Conservation (phyloP, 257 asterid species). For the Phtheirospermum japonicum region DNA sequence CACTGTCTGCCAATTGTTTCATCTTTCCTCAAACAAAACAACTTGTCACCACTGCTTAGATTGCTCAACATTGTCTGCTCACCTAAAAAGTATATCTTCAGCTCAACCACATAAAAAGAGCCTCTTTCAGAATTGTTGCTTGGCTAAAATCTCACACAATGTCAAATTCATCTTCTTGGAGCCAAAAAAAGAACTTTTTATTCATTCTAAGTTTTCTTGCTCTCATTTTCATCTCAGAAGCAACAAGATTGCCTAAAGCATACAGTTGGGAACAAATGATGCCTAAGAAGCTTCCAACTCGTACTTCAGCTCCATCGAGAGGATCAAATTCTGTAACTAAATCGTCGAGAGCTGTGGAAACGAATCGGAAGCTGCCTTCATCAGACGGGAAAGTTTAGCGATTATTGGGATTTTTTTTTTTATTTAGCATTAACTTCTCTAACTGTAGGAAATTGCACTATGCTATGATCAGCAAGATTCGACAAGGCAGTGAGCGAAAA, state of each 20-base stretch:
- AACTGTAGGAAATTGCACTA: slow-evolving; percentile 18
- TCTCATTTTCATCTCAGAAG: slow-evolving; percentile 56
- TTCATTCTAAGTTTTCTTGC: slow-evolving; percentile 42
- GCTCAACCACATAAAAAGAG: slow-evolving; percentile 28
- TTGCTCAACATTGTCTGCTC: slow-evolving; percentile 56
- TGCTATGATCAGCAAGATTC: slow-evolving; percentile 6
- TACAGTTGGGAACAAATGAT: slow-evolving; percentile 73
- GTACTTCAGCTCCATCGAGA: slow-evolving; percentile 75
- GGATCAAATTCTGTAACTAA: slow-evolving; percentile 60
- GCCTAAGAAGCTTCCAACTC: slow-evolving; percentile 88
- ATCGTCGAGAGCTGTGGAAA: slow-evolving; percentile 34
- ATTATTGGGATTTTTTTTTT: background rate
- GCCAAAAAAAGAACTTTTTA: slow-evolving; percentile 37
- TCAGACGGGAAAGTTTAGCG: slow-evolving; percentile 59
- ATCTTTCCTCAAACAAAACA: slow-evolving; percentile 62
- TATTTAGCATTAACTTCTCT: slow-evolving; percentile 2
- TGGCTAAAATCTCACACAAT: slow-evolving; percentile 29
- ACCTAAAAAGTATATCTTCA: slow-evolving; percentile 37
- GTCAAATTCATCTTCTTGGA: slow-evolving; percentile 39
- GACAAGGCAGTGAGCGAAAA: slow-evolving; percentile 10
- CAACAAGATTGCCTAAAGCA: slow-evolving; percentile 60
- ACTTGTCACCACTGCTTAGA: slow-evolving; percentile 53
- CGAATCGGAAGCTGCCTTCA: slow-evolving; percentile 44
- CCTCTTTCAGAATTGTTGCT: slow-evolving; percentile 4
- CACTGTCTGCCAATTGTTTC: slow-evolving; percentile 76